These are phyloP conservation scores for Aquilaria agallochum DNA, from an alignment of 441 rosid species.

Conservation along the genomic window DNA sequence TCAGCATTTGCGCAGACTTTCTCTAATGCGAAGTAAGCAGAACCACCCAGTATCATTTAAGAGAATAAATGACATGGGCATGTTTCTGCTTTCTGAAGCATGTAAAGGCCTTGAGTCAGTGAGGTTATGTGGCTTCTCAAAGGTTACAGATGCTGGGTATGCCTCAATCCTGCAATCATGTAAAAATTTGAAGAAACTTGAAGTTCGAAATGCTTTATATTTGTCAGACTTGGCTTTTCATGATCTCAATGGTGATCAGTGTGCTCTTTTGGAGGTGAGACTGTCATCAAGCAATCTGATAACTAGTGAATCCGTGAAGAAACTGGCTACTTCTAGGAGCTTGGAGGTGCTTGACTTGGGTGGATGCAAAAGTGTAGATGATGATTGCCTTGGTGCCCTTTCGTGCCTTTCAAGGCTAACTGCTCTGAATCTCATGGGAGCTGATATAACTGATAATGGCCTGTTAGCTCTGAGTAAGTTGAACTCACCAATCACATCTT, in stretches of 20 bases:
- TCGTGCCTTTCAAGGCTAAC: constrained; percentile 39
- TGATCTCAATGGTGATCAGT: constrained; percentile 40
- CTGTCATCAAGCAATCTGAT: constrained; percentile 46
- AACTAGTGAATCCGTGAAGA: constrained; percentile 53
- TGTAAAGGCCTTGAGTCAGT: constrained; percentile 50
- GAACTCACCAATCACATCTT: constrained; percentile 36
- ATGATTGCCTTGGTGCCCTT: constrained; percentile 44
- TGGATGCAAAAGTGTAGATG: constrained; percentile 61
- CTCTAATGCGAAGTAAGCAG: constrained; percentile 45
- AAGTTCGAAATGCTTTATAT: constrained; percentile 42
- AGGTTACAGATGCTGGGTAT: constrained; percentile 69
- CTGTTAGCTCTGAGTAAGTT: constrained; percentile 41
- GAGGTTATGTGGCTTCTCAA: constrained; percentile 54
- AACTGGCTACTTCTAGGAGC: constrained; percentile 36
- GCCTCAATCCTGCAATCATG: constrained; percentile 60
- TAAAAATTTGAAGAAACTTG: constrained; percentile 47
- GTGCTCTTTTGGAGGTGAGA: constrained; percentile 51
- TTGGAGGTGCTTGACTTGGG: constrained; percentile 58
- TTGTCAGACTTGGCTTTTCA: constrained; percentile 69
- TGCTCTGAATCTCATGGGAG: constrained; percentile 49
- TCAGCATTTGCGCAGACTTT: constrained; percentile 38
- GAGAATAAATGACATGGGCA: constrained; percentile 71
- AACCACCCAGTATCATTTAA: constrained; percentile 45
- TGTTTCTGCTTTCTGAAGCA: constrained; percentile 54
- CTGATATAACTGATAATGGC: constrained; percentile 59